phyloP scores from a whole-genome alignment of 257 asterid species.

The Solanum virginianum region DNA sequence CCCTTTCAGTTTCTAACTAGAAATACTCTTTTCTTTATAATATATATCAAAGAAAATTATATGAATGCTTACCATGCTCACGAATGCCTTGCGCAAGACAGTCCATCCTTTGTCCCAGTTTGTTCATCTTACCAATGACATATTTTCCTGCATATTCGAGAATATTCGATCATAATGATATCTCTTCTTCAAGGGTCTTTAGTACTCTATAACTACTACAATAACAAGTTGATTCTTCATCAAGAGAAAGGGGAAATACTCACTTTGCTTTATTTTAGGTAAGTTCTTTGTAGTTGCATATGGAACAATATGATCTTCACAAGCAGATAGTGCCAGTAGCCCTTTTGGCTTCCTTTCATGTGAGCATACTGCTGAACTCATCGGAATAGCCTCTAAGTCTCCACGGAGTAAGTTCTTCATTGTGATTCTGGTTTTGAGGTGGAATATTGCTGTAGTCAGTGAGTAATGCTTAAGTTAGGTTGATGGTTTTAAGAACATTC shows the following conservation, averaged over 20 bases:
- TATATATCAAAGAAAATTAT: too few relatives aligned
- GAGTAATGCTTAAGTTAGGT: background rate
- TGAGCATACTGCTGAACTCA: background rate
- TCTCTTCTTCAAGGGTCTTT: background rate
- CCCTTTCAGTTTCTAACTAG: background rate
- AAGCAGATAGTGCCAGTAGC: background rate
- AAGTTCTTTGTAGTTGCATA: background rate
- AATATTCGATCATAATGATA: background rate
- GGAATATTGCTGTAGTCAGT: background rate
- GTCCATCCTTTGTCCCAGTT: constrained; percentile 14
- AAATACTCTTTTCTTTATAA: background rate
- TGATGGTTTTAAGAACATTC: background rate
- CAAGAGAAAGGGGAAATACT: background rate
- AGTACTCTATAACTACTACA: background rate
- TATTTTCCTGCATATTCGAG: background rate
- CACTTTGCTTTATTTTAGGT: background rate
- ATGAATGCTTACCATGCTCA: constrained; percentile 18
- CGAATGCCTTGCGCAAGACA: constrained; percentile 29
- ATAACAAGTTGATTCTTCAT: background rate
- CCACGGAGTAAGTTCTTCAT: background rate
- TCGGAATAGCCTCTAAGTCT: background rate
- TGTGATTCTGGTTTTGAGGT: background rate
- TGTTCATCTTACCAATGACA: background rate
- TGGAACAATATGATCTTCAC: background rate
- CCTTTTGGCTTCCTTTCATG: background rate